phyloP scores from a whole-genome alignment of 768 basidiomycete species.

The Sporobolomyces phaffii region DNA sequence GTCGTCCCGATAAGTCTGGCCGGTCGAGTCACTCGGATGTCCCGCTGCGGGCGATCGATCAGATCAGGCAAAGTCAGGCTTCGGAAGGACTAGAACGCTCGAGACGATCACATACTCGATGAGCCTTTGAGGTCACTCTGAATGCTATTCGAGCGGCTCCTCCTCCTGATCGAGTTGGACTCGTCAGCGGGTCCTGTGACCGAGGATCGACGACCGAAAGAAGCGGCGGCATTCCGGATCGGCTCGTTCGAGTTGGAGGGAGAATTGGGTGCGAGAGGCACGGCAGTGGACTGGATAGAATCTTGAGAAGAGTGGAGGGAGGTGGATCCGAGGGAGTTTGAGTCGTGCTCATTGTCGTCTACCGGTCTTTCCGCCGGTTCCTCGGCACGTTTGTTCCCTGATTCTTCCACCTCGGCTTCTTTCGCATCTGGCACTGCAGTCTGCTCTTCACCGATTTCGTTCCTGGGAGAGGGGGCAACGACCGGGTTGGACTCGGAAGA shows the following conservation, averaged over 20 bases:
- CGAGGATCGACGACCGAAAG: background rate
- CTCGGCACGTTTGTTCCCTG: no score
- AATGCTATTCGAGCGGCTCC: background rate
- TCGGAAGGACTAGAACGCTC: background rate
- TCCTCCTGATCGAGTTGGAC: background rate
- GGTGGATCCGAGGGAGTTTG: no score
- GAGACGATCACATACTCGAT: no score
- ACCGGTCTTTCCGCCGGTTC: no score
- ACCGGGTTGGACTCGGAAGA: background rate
- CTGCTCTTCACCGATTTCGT: no score
- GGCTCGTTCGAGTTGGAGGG: conserved; percentile 5
- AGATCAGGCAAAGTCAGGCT: background rate
- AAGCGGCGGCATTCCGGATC: background rate
- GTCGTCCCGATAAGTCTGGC: background rate
- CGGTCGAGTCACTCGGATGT: background rate
- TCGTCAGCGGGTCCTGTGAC: background rate
- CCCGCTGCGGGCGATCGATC: background rate
- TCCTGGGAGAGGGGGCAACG: background rate
- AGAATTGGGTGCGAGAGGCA: background rate
- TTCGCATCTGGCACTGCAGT: background rate
- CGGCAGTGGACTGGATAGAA: background rate
- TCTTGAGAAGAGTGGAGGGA: background rate
- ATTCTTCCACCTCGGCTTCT: background rate
- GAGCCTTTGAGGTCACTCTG: background rate
- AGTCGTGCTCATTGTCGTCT: no score